phyloP scores from a whole-genome alignment of 1,284 basidiomycete genomes.

The Austroboletus novae-zelandiae region DNA sequence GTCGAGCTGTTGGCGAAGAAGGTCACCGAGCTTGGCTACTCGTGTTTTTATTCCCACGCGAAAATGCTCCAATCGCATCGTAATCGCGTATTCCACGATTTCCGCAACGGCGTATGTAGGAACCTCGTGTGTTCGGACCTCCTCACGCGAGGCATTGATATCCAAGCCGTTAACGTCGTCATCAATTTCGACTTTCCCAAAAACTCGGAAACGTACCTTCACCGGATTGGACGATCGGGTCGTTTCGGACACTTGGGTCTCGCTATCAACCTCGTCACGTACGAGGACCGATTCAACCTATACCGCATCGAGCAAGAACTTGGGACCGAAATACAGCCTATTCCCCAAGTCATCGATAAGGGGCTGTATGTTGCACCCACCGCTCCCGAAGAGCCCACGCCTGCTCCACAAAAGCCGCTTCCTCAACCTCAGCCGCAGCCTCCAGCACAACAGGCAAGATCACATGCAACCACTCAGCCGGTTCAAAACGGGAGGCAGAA shows the following conservation, averaged over 20 bases:
- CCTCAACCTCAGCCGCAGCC: conserved; percentile 34
- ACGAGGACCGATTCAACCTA: conserved; percentile 96
- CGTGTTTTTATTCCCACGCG: conserved; percentile 99
- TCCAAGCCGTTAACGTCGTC: conserved; percentile 99
- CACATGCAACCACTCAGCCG: conserved; percentile 20
- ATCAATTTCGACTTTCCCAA: conserved; percentile 99
- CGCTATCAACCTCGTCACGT: conserved; percentile 95
- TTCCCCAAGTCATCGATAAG: conserved; percentile 89
- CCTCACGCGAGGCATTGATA: conserved; percentile 98
- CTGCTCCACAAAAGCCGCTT: conserved; percentile 38
- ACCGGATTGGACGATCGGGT: conserved; percentile 96
- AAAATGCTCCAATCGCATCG: conserved; percentile 99
- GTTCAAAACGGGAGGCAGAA: conserved; percentile 30
- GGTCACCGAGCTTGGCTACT: conserved; percentile 98
- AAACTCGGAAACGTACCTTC: conserved; percentile 97
- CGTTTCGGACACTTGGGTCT: conserved; percentile 97
- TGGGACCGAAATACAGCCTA: conserved; percentile 96
- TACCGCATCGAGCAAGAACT: conserved; percentile 98
- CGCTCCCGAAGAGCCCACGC: conserved; percentile 46
- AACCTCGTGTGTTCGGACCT: conserved; percentile 97
- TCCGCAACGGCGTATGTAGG: conserved; percentile 96
- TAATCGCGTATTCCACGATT: conserved; percentile 99
- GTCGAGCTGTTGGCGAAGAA: conserved; percentile 99
- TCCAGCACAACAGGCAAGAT: conserved; percentile 24
- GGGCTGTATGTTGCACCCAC: conserved; percentile 87